Base-by-base conservation (phyloP, 371 early-diverging fungal genomes). In the Mucor lusitanicus region DNA sequence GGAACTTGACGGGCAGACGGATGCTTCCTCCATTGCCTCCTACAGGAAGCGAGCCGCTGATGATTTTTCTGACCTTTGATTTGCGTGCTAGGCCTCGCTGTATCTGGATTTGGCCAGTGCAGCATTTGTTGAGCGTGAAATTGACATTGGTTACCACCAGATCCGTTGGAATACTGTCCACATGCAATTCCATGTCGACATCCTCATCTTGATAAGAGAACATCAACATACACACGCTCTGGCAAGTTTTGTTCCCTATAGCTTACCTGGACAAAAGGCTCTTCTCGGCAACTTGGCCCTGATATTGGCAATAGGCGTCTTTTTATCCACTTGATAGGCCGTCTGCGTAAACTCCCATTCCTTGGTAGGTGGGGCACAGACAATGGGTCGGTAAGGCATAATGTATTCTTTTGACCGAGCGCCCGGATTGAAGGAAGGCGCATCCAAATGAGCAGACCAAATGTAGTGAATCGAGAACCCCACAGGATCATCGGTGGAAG, bases 391-490 rank as follows among this genome's bases (percentile, higher is more conserved):
- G 57, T 70, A 70, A 25, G 69, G 70, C 46, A 67, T 42, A 27
- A 73, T 56, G 35, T 71, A 72, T 21, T 72, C 71, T 59, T 68
- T 78, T 23, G 76, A 75, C n/a, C 72, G 61, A 15, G 71, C 27
- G 4, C 79, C 79, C 0, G 80, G 71, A 8, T 71, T 68, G 27
- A 64, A 68, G 0, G 62, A 63, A 3, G 85, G 80, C 9, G 81
- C 82, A 23, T 83, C 85, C 0, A 85, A 65, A 23, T 83, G 78
- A 17, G 80, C 84, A 30, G 82, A 80, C 85, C 84, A 85, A 28
- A 83, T 78, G 62, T 77, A 77, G 17, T 64, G 74, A 55, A 78
- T 70, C 27, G 64, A 68, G 42, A 78, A 77, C 15, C 77, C 77
- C 6, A 58, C 42, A 32, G 73, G 78, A 48, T 78, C 74, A 28